A percentile compares a stretch with the other conserved stretches of the same genome.
Evolutionary conservation across 352 stramenopile genomes (phyloP).

Genomic region (Globisporangium cederbergense): DNA sequence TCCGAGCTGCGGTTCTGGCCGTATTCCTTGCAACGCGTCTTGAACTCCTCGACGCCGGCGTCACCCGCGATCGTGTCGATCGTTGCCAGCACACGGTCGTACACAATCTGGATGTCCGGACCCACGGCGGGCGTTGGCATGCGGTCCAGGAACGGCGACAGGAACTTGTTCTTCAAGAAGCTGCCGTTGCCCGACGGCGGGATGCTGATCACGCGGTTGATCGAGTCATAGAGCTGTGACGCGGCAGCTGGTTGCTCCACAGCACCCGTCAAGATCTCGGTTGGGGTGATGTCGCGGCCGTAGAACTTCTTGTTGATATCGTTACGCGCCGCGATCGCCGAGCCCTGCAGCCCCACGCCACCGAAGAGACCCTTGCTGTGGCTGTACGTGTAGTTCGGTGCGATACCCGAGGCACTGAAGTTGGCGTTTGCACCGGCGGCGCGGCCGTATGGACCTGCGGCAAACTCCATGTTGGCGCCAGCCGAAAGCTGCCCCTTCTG

Average conservation of each 20-base stretch:
- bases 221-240: slow-evolving; percentile 76
- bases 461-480: slow-evolving; percentile 80
- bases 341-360: slow-evolving; percentile 78
- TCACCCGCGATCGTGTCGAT: slow-evolving; percentile 62
- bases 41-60: slow-evolving; percentile 75
- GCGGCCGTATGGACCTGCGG: slow-evolving; percentile 74
- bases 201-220: slow-evolving; percentile 74
- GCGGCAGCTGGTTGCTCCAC: slow-evolving; percentile 81
- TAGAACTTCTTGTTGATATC: slow-evolving; percentile 90
- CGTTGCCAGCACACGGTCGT: slow-evolving; percentile 75
- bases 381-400: slow-evolving; percentile 87
- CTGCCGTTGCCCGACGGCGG: slow-evolving; percentile 50
- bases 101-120: slow-evolving; percentile 79
- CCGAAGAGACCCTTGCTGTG: slow-evolving; percentile 86
- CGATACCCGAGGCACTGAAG: slow-evolving; percentile 68
- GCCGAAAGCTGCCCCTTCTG: slow-evolving; percentile 81
- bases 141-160: slow-evolving; percentile 66
- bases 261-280: slow-evolving; percentile 77
- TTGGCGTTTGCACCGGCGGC: slow-evolving; percentile 74
- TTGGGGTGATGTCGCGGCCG: slow-evolving; percentile 79
- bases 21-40: slow-evolving; percentile 83
- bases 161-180: slow-evolving; percentile 57
- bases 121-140: slow-evolving; percentile 70
- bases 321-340: slow-evolving; percentile 66
- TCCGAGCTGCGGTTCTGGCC: slow-evolving; percentile 78